phyloP scores from a whole-genome alignment of 345 rosid genomes.

The Conringia planisiliqua region DNA sequence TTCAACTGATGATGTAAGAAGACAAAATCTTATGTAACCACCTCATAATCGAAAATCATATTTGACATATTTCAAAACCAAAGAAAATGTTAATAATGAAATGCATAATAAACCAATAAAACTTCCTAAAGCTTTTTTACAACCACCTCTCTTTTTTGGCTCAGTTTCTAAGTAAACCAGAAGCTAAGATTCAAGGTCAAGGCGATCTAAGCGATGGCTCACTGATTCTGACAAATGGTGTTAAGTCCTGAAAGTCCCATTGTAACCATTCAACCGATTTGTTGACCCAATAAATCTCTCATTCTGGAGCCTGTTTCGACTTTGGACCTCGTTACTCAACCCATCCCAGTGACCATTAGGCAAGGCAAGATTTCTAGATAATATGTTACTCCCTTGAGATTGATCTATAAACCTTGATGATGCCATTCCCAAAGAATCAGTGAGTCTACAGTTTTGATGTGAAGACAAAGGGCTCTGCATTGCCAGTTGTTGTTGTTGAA shows the following conservation, averaged over 20 bases:
- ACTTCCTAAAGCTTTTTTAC: conserved; percentile 31
- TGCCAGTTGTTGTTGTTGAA: conserved; percentile 47
- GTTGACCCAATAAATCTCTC: conserved; percentile 64
- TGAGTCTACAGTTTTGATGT: conserved; percentile 51
- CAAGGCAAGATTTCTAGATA: conserved; percentile 42
- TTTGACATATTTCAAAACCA: conserved; percentile 19
- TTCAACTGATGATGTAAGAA: not conserved
- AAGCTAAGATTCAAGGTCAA: conserved; percentile 1
- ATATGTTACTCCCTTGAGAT: conserved; percentile 49
- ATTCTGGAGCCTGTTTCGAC: conserved; percentile 57
- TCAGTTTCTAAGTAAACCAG: conserved; percentile 26
- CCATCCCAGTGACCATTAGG: conserved; percentile 76
- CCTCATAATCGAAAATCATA: conserved; percentile 1
- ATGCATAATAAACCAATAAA: conserved; percentile 13
- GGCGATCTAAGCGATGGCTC: conserved; percentile 13
- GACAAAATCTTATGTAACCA: not conserved
- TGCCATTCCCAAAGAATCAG: conserved; percentile 55
- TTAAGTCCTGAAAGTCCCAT: conserved; percentile 71
- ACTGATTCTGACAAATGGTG: conserved; percentile 10
- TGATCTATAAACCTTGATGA: conserved; percentile 62
- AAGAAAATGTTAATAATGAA: conserved; percentile 7
- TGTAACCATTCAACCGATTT: conserved; percentile 58
- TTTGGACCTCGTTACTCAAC: conserved; percentile 60
- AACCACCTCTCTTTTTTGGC: not conserved
- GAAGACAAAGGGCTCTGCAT: conserved; percentile 64